phyloP scores from a whole-genome alignment of 495 filamentous ascomycete species.

The Jackrogersella minutella region DNA sequence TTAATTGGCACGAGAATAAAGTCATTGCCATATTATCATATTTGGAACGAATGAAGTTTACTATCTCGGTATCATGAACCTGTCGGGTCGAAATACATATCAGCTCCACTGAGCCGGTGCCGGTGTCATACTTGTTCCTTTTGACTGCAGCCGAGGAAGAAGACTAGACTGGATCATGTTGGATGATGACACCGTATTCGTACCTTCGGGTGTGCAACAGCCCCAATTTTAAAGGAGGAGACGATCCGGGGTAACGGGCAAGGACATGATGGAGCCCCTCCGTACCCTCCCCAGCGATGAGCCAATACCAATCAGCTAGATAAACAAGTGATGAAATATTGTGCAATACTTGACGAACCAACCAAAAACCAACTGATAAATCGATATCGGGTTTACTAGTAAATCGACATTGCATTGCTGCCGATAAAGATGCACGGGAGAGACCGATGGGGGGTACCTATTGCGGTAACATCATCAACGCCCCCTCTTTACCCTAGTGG shows the following conservation, averaged over 20 bases:
- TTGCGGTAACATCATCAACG: constrained; percentile 5
- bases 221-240: constrained; percentile 28
- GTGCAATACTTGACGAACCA: constrained; percentile 35
- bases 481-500: background rate
- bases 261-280: too few relatives aligned
- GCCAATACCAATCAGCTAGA: constrained; percentile 20
- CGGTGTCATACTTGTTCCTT: constrained; percentile 8
- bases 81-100: constrained; percentile 10
- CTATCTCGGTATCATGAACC: constrained; percentile 2
- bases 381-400: constrained; percentile 2
- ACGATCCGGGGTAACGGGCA: constrained; percentile 38
- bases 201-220: constrained; percentile 7
- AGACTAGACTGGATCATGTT: constrained; percentile 4
- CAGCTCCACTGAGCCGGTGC: constrained; percentile 15
- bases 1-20: constrained; percentile 4
- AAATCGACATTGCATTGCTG: constrained; percentile 9
- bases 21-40: background rate
- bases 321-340: constrained; percentile 38
- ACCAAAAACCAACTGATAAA: constrained; percentile 16
- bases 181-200: constrained; percentile 32
- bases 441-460: constrained; percentile 9
- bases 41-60: constrained; percentile 1
- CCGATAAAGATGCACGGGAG: constrained; percentile 6
- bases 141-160: constrained; percentile 25
- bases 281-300: background rate